Evolutionary conservation across 2,329 filamentous ascomycete genomes (phyloP).

Genomic region (Claviceps sp.): DNA sequence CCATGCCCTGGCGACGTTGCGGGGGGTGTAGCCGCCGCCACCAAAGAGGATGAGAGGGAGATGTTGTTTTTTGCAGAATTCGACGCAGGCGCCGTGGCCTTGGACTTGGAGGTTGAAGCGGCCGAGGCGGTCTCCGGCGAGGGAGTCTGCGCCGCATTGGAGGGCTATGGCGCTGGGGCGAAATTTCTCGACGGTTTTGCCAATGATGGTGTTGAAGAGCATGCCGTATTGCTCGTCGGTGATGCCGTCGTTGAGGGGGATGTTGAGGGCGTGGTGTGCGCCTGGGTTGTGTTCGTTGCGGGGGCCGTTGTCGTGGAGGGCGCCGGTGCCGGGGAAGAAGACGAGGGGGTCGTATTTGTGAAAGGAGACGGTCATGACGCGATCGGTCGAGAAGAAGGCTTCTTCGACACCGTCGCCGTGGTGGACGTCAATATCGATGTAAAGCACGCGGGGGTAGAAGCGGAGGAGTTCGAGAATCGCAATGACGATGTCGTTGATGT

Average conservation of each 20-base stretch:
- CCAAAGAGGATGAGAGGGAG: slow-evolving; percentile 83
- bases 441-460: slow-evolving; percentile 71
- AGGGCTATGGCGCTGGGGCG: slow-evolving; percentile 84
- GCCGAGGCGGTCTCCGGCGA: slow-evolving; percentile 85
- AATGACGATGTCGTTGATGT: slow-evolving; percentile 96
- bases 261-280: slow-evolving; percentile 80
- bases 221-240: slow-evolving; percentile 78
- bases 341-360: slow-evolving; percentile 80
- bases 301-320: slow-evolving; percentile 72
- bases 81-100: slow-evolving; percentile 83
- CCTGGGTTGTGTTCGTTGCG: slow-evolving; percentile 73
- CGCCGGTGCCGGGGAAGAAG: slow-evolving; percentile 90
- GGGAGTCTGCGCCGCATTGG: slow-evolving; percentile 88
- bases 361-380: slow-evolving; percentile 86
- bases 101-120: slow-evolving; percentile 95
- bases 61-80: slow-evolving; percentile 68
- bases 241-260: slow-evolving; percentile 81
- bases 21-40: slow-evolving; percentile 89
- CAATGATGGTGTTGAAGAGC: slow-evolving; percentile 73
- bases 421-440: slow-evolving; percentile 90
- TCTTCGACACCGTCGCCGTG: slow-evolving; percentile 86
- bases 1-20: slow-evolving; percentile 94
- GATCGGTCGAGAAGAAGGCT: slow-evolving; percentile 78
- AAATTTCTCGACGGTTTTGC: slow-evolving; percentile 67
- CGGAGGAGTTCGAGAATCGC: slow-evolving; percentile 80